phyloP scores from a whole-genome alignment of 139 green algal species.

The Chlamydomonas schloesseri region DNA sequence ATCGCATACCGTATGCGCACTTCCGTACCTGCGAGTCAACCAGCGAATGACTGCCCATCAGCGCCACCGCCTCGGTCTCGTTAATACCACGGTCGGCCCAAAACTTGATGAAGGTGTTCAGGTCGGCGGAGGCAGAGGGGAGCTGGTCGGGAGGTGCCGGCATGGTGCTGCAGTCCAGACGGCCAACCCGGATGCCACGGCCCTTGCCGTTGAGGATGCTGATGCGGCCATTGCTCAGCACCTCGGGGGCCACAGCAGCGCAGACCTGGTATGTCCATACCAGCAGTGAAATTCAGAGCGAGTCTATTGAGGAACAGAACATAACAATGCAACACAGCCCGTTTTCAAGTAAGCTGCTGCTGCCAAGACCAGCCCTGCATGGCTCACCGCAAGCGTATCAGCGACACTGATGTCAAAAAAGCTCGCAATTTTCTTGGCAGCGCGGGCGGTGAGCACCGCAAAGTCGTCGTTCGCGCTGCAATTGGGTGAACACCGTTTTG shows the following conservation, averaged over 20 bases:
- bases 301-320: no score
- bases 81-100: neutral
- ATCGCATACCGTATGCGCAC: no score
- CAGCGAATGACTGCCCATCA: neutral
- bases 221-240: neutral
- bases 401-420: slow-evolving; percentile 9
- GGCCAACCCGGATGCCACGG: neutral
- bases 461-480: neutral
- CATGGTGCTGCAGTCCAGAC: neutral
- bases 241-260: neutral
- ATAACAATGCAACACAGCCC: no score
- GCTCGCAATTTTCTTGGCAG: slow-evolving; percentile 11
- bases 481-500: neutral
- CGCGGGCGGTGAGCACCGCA: neutral
- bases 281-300: no score
- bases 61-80: neutral
- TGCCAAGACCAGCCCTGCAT: no score
- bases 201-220: neutral
- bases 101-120: neutral
- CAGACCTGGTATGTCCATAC: no score
- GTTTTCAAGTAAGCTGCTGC: no score
- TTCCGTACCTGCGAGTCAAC: neutral
- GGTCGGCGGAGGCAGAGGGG: neutral
- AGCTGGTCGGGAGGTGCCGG: neutral
- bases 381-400: slow-evolving; percentile 11